A percentile compares a stretch with the other conserved stretches of the same genome.
Conservation (phyloP, 179 eudicot species). For the Heliamphora pulchella region DNA sequence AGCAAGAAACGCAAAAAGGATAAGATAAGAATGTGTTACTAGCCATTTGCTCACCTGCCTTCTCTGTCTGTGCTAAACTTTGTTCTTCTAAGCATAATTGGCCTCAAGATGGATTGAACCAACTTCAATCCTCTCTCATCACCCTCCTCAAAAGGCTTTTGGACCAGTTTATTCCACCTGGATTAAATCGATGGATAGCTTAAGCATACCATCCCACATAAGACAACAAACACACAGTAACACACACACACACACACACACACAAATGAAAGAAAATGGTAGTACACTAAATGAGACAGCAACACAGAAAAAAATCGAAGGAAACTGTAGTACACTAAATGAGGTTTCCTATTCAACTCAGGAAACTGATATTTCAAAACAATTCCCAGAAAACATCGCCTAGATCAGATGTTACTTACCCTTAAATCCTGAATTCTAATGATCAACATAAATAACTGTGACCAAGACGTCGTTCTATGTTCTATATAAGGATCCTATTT, state of each 20-base stretch:
- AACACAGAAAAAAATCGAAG: too few relatives aligned
- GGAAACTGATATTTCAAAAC: background rate
- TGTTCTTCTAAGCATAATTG: slow-evolving; percentile 93
- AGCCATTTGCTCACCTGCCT: slow-evolving; percentile 53
- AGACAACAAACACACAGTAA: background rate
- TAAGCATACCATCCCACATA: background rate
- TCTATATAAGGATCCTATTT: background rate
- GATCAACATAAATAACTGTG: background rate
- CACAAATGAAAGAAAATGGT: background rate
- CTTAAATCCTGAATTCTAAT: background rate
- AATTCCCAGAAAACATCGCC: background rate
- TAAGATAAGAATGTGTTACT: background rate
- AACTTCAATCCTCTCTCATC: slow-evolving; percentile 88
- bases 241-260: background rate
- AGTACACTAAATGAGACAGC: background rate
- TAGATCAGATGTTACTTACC: background rate
- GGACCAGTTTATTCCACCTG: slow-evolving; percentile 97
- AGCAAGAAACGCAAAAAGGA: background rate
- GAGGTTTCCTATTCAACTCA: background rate
- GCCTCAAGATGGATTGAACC: slow-evolving; percentile 81
- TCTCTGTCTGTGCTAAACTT: slow-evolving; percentile 73
- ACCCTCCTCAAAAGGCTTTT: slow-evolving; percentile 96
- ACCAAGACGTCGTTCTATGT: background rate
- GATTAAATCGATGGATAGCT: slow-evolving; percentile 7
- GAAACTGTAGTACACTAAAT: background rate